Evolutionary conservation across 2,329 filamentous ascomycete genomes (phyloP).

Genomic region (Trichoderma sp.): DNA sequence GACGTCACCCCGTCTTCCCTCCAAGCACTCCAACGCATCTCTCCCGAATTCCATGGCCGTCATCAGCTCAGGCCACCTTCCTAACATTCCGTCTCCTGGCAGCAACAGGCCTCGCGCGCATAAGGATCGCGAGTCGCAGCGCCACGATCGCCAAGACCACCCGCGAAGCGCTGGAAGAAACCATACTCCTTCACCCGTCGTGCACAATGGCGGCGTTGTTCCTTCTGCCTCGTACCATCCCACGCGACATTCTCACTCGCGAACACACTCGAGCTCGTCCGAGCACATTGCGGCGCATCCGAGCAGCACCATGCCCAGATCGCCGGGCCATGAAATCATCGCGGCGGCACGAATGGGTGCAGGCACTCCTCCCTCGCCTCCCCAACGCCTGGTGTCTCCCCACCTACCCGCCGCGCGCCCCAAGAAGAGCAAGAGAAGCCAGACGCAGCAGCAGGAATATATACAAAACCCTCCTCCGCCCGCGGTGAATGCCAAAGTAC

Average conservation of each 20-base stretch:
- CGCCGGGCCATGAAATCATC: slow-evolving; percentile 54
- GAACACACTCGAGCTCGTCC: slow-evolving; percentile 63
- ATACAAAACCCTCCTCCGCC: slow-evolving; percentile 59
- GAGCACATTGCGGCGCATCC: slow-evolving; percentile 59
- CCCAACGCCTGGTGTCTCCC: slow-evolving; percentile 54
- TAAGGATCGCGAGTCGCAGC: slow-evolving; percentile 50
- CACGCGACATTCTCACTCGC: slow-evolving; percentile 51
- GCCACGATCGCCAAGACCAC: slow-evolving; percentile 51
- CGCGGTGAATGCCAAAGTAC: slow-evolving; percentile 77
- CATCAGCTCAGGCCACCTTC: slow-evolving; percentile 77
- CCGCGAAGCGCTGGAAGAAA: slow-evolving; percentile 69
- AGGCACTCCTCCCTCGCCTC: slow-evolving; percentile 46
- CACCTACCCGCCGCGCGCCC: slow-evolving; percentile 49
- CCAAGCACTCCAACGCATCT: slow-evolving; percentile 41
- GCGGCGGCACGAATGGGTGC: slow-evolving; percentile 53
- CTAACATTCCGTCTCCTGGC: slow-evolving; percentile 83
- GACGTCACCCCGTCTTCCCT: slow-evolving; percentile 47
- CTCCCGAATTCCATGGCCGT: slow-evolving; percentile 73
- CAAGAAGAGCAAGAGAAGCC: slow-evolving; percentile 60
- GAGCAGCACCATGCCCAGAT: slow-evolving; percentile 56
- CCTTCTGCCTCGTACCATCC: slow-evolving; percentile 45
- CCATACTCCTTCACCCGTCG: slow-evolving; percentile 80
- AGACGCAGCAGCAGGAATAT: slow-evolving; percentile 35
- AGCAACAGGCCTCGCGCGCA: slow-evolving; percentile 59
- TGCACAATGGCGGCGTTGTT: slow-evolving; percentile 50